Conservation (phyloP, 176 grass and related monocot genomes). For the Coix lacrymajobi region DNA sequence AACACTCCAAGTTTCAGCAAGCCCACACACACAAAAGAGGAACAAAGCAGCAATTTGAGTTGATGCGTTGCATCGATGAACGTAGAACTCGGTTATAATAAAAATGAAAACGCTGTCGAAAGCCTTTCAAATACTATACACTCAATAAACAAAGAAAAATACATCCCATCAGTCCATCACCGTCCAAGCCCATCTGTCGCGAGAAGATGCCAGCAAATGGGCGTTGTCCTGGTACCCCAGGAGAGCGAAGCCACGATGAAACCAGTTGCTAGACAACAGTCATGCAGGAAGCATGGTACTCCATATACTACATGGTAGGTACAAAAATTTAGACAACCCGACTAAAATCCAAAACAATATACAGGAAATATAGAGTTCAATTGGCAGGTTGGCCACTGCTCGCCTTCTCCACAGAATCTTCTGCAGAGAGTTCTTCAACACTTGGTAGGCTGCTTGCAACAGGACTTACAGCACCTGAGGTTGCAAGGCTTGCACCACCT, state of each 20-base stretch:
- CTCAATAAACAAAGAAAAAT: slow-evolving; percentile 5
- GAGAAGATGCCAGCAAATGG: not conserved
- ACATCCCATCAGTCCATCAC: not conserved
- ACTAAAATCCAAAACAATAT: not conserved
- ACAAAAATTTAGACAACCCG: not conserved
- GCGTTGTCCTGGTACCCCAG: not conserved
- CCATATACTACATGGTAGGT: not conserved
- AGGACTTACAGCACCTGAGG: slow-evolving; percentile 24
- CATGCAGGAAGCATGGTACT: not conserved
- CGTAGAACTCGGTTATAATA: not conserved
- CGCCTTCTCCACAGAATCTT: not conserved
- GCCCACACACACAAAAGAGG: not conserved
- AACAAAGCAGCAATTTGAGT: not conserved
- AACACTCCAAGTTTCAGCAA: not conserved
- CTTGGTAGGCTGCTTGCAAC: not conserved
- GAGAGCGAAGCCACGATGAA: not conserved
- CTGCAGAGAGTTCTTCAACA: slow-evolving; percentile 24
- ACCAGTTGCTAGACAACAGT: not conserved
- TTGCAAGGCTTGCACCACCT: slow-evolving; percentile 18
- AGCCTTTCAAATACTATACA: not conserved
- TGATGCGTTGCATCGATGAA: not conserved
- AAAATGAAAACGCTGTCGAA: not conserved
- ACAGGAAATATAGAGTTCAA: slow-evolving; percentile 3
- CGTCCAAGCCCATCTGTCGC: not conserved
- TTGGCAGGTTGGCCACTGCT: slow-evolving; percentile 13